A percentile compares a stretch with the other conserved stretches of the same genome.
These are phyloP conservation scores for Oidiodendron maius DNA, from an alignment of 495 filamentous ascomycete genomes.

Conservation along the genomic window DNA sequence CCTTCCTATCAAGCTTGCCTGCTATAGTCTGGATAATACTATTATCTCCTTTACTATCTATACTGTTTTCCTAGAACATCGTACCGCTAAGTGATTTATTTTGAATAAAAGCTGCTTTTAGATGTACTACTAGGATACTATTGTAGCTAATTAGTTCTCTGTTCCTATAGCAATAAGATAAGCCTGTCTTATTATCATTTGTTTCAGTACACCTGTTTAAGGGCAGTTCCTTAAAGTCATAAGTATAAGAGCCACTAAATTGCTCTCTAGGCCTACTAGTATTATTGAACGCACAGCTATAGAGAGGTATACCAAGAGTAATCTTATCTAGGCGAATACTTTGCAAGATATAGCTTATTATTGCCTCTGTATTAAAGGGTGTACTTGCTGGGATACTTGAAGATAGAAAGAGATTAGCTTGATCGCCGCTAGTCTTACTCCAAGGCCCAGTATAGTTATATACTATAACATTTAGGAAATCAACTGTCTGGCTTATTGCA, in stretches of 20 bases:
- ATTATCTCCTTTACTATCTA: conserved; percentile 53
- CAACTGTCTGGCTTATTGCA: conserved; percentile 68
- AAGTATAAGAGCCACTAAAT: conserved; percentile 68
- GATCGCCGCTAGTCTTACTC: conserved; percentile 63
- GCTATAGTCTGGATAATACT: conserved; percentile 58
- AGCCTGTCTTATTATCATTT: conserved; percentile 42
- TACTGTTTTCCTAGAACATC: conserved; percentile 89
- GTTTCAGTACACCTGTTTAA: conserved; percentile 37
- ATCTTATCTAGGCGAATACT: conserved; percentile 65
- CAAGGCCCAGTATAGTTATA: conserved; percentile 70
- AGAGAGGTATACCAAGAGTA: conserved; percentile 78
- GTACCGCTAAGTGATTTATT: conserved; percentile 61
- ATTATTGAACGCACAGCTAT: conserved; percentile 70
- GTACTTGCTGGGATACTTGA: conserved; percentile 45
- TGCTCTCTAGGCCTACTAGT: conserved; percentile 66
- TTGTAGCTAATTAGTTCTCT: conserved; percentile 71
- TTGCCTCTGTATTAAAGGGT: conserved; percentile 62
- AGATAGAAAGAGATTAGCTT: conserved; percentile 67
- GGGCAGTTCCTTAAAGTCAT: conserved; percentile 67
- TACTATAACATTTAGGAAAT: conserved; percentile 84
- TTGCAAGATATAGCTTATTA: conserved; percentile 55
- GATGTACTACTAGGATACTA: conserved; percentile 46
- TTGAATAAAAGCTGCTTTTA: conserved; percentile 62
- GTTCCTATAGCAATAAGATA: conserved; percentile 67
- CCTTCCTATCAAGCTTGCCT: neutral